Conservation (phyloP, 176 grass and related monocot genomes). For the Oryza officinalis region DNA sequence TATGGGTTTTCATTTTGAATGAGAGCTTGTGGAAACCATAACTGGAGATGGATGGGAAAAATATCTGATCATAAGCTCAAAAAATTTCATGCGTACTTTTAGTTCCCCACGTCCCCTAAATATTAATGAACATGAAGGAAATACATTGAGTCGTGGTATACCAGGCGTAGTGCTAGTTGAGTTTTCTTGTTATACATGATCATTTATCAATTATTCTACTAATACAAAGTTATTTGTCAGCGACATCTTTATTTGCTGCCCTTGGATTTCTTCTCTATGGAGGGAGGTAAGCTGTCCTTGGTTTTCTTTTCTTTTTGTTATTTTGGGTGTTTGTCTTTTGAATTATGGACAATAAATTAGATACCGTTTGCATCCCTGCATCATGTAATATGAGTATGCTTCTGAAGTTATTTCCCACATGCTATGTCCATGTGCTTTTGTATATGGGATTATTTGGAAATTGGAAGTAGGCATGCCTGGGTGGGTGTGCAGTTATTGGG, state of each 20-base stretch:
- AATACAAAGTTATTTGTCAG: slow-evolving; percentile 34
- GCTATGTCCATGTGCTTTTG: background rate
- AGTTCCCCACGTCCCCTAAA: background rate
- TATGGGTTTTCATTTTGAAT: background rate
- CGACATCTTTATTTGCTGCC: slow-evolving; percentile 55
- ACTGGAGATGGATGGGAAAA: background rate
- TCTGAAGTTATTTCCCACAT: background rate
- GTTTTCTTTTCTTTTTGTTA: background rate
- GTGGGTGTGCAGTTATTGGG: background rate
- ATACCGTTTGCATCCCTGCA: background rate
- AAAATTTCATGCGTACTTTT: background rate
- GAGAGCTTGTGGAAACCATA: background rate
- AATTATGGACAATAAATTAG: background rate
- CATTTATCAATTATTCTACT: slow-evolving; percentile 9
- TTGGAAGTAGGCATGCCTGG: background rate
- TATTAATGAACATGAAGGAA: background rate
- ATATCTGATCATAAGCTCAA: background rate
- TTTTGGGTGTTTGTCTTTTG: background rate
- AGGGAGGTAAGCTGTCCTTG: slow-evolving; percentile 53
- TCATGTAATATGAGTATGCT: background rate
- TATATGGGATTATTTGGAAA: background rate
- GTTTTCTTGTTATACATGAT: slow-evolving; percentile 19
- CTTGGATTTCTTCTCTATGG: slow-evolving; percentile 70
- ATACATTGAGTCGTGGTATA: background rate
- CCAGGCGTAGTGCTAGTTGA: background rate